These are phyloP conservation scores for Paraphysoderma sedebokerense DNA, from an alignment of 371 early-diverging fungal genomes.

Conservation along the genomic window DNA sequence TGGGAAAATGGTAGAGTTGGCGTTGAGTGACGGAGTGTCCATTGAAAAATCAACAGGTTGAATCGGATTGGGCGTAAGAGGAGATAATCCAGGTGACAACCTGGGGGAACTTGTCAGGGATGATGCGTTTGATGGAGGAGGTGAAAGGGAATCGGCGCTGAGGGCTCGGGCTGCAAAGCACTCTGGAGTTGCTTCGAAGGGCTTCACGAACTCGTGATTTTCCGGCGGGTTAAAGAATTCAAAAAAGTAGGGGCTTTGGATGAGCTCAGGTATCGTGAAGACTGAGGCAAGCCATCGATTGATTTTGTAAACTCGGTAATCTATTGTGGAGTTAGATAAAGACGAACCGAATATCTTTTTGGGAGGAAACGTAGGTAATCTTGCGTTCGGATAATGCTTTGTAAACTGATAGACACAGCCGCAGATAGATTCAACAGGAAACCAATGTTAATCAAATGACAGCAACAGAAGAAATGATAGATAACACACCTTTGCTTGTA, in stretches of 20 bases:
- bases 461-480: too few species aligned
- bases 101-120: too few species aligned
- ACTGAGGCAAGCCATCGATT: neutral
- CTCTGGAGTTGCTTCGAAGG: neutral
- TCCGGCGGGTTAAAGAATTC: neutral
- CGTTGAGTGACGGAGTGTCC: too few species aligned
- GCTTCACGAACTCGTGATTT: neutral
- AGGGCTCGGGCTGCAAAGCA: neutral
- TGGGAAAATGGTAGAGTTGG: too few species aligned
- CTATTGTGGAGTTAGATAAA: neutral
- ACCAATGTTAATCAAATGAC: too few species aligned
- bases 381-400: neutral
- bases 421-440: too few species aligned
- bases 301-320: neutral
- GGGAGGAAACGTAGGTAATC: slow-evolving; percentile 1
- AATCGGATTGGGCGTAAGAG: too few species aligned
- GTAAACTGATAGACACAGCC: neutral
- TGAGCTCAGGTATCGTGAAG: neutral
- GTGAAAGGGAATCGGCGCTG: neutral
- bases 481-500: too few species aligned
- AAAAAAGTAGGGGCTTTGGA: neutral
- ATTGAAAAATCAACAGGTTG: too few species aligned
- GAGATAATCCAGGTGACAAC: too few species aligned
- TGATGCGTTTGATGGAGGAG: neutral
- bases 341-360: neutral